Evolutionary conservation across 148 eudicot genomes (phyloP).

Genomic region (Rhododendron williamsianum): DNA sequence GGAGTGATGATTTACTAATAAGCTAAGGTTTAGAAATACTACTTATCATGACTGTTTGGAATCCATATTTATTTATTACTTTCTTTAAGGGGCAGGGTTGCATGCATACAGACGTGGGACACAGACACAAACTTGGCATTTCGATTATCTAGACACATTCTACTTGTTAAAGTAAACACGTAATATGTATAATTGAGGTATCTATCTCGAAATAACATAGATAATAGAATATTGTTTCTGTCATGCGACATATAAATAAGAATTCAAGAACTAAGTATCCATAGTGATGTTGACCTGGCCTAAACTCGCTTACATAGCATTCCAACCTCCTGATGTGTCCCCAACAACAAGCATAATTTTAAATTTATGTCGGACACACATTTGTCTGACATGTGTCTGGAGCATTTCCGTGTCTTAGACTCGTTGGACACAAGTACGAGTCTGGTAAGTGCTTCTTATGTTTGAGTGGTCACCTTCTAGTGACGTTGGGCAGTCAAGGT

Average conservation of each 20-base stretch:
- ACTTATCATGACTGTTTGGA: not conserved
- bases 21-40: not conserved
- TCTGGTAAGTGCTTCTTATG: not conserved
- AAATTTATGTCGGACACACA: not conserved
- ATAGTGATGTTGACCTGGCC: not conserved
- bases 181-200: not conserved
- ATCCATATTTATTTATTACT: not conserved
- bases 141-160: not conserved
- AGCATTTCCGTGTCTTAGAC: not conserved
- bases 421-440: not conserved
- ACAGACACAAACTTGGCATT: not conserved
- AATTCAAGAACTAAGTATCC: not conserved
- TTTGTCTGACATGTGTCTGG: not conserved
- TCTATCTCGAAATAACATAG: not conserved
- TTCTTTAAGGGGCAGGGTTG: not conserved
- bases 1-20: not conserved
- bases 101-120: not conserved
- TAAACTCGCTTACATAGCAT: not conserved
- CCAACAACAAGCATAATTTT: not conserved
- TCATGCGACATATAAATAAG: not conserved
- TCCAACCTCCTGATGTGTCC: not conserved
- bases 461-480: not conserved
- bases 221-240: not conserved
- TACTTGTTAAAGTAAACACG: not conserved
- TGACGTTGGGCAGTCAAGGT: not conserved